phyloP scores from a whole-genome alignment of 345 rosid species.

The Linum lewisii region DNA sequence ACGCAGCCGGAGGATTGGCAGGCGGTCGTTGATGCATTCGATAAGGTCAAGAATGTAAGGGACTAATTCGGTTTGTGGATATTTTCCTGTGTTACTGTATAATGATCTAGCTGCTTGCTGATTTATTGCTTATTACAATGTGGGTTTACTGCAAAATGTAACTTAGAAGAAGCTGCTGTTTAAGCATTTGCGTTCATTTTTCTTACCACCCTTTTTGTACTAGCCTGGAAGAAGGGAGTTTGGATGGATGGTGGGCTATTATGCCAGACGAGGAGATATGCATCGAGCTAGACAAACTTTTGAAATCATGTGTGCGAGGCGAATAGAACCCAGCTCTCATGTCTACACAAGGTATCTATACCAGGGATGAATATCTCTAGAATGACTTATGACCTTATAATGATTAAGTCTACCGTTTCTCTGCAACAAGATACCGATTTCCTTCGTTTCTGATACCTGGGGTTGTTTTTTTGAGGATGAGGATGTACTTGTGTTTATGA shows the following conservation, averaged over 20 bases:
- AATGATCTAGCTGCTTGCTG: too few relatives aligned
- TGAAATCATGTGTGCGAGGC: conserved; percentile 85
- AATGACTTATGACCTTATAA: too few relatives aligned
- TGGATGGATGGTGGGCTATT: conserved; percentile 85
- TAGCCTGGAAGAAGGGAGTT: conserved; percentile 96
- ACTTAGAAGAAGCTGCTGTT: not conserved
- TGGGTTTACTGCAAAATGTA: too few relatives aligned
- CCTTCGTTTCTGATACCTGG: too few relatives aligned
- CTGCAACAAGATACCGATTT: too few relatives aligned
- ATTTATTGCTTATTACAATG: too few relatives aligned
- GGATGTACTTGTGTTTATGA: too few relatives aligned
- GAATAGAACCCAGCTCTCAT: conserved; percentile 82
- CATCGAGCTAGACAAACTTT: conserved; percentile 92
- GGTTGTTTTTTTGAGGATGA: too few relatives aligned
- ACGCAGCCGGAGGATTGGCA: conserved; percentile 85
- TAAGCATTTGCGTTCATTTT: too few relatives aligned
- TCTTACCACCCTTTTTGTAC: conserved; percentile 13
- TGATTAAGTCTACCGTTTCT: too few relatives aligned
- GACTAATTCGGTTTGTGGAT: not conserved
- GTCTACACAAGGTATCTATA: conserved; percentile 66
- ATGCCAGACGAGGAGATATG: conserved; percentile 93
- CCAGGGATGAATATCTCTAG: too few relatives aligned
- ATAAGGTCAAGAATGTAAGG: conserved; percentile 67
- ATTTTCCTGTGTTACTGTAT: too few relatives aligned
- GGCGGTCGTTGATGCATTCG: conserved; percentile 74